These are phyloP conservation scores for Elsinoe perseae DNA, from an alignment of 2,329 filamentous ascomycete species.

Conservation along the genomic window DNA sequence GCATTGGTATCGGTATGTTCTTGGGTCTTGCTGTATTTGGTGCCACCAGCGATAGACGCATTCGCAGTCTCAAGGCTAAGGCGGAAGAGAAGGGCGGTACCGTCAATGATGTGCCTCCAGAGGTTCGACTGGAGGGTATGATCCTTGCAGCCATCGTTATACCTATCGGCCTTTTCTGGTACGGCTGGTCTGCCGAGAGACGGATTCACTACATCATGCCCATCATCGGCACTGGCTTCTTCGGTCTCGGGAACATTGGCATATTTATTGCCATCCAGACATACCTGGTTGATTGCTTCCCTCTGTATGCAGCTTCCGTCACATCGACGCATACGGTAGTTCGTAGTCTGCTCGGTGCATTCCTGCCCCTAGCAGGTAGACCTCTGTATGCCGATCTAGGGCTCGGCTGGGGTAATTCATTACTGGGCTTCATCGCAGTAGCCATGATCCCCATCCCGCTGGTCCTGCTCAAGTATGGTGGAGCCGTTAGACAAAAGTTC, in stretches of 20 bases:
- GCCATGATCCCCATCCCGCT: slow-evolving; percentile 43
- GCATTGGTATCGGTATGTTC: slow-evolving; percentile 35
- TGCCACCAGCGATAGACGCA: slow-evolving; percentile 26
- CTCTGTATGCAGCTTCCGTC: slow-evolving; percentile 53
- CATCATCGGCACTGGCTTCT: slow-evolving; percentile 24
- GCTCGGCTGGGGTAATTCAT: slow-evolving; percentile 52
- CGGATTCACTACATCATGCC: slow-evolving; percentile 25
- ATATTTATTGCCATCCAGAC: slow-evolving; percentile 33
- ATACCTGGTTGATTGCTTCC: slow-evolving; percentile 58
- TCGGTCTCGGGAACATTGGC: slow-evolving; percentile 25
- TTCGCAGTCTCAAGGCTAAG: slow-evolving; percentile 3
- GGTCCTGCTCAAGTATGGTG: slow-evolving; percentile 40
- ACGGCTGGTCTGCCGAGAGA: slow-evolving; percentile 27
- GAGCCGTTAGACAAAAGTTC: slow-evolving; percentile 30
- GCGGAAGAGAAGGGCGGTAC: slow-evolving; percentile 23
- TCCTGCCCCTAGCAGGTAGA: slow-evolving; percentile 52
- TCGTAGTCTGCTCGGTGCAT: slow-evolving; percentile 47
- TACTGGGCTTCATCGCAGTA: slow-evolving; percentile 46
- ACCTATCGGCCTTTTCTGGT: slow-evolving; percentile 27
- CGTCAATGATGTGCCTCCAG: slow-evolving; percentile 39
- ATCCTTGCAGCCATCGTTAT: slow-evolving; percentile 22
- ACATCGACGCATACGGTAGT: slow-evolving; percentile 59
- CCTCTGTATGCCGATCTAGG: slow-evolving; percentile 53
- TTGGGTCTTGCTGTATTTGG: slow-evolving; percentile 25
- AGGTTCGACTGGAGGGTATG: slow-evolving; percentile 30